Evolutionary conservation across 352 stramenopile genomes (phyloP).

Genomic region (Globisporangium uncinulatum): DNA sequence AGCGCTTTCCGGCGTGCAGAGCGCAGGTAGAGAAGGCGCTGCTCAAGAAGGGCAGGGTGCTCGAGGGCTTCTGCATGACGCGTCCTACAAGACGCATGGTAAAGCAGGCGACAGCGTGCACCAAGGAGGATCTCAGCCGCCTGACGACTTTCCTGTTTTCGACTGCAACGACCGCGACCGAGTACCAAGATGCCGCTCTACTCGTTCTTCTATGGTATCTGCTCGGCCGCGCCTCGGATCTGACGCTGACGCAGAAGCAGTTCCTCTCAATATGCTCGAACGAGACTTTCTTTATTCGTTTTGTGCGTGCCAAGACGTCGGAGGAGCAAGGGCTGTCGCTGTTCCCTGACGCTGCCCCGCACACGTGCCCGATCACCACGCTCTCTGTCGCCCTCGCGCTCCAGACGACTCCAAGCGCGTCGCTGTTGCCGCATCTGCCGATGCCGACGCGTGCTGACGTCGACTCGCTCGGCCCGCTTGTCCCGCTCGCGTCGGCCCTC

Average conservation of each 20-base stretch:
- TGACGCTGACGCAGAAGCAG: not conserved
- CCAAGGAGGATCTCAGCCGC: no score
- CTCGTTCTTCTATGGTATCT: not conserved
- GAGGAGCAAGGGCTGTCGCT: not conserved
- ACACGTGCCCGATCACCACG: not conserved
- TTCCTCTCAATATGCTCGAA: not conserved
- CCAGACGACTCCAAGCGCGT: not conserved
- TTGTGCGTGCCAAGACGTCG: not conserved
- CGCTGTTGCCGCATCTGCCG: not conserved
- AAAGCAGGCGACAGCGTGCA: no score
- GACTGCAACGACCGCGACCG: not conserved
- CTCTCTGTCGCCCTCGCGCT: not conserved
- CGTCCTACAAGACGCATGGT: no score
- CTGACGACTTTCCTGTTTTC: not conserved
- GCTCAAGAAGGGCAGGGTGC: no score
- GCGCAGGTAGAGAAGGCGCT: no score
- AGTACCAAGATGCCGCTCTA: not conserved
- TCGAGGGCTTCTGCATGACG: no score
- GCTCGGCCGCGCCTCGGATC: not conserved
- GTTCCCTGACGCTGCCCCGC: not conserved
- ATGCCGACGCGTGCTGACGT: not conserved
- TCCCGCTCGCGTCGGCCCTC: not conserved
- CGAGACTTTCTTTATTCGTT: not conserved
- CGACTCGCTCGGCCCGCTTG: not conserved
- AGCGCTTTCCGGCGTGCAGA: no score